These are phyloP conservation scores for Mycotypha africana DNA, from an alignment of 371 early-diverging fungal species.

Conservation along the genomic window DNA sequence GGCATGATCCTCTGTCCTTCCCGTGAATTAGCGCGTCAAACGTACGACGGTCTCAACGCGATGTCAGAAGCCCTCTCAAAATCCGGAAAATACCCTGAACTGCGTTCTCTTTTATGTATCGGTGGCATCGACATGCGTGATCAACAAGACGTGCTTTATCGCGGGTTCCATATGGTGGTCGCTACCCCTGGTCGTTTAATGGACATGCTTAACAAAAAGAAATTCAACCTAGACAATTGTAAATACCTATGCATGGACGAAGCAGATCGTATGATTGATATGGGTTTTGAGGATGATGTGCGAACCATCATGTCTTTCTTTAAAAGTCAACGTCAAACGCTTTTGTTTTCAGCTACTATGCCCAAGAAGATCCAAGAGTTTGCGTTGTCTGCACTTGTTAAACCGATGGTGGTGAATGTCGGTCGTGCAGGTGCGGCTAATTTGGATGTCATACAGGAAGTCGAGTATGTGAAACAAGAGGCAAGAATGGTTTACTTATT, in stretches of 20 bases:
- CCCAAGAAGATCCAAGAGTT: conserved; percentile 97
- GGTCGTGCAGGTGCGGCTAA: conserved; percentile 98
- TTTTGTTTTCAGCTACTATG: conserved; percentile 95
- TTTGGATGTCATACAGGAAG: conserved; percentile 96
- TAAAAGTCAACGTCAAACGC: conserved; percentile 75
- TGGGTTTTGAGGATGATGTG: conserved; percentile 96
- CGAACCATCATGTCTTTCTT: conserved; percentile 90
- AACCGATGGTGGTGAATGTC: conserved; percentile 95
- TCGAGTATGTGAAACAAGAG: conserved; percentile 95
- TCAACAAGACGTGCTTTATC: conserved; percentile 63
- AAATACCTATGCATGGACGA: conserved; percentile 93
- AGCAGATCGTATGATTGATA: conserved; percentile 98
- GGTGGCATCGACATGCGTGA: conserved; percentile 94
- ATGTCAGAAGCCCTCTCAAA: conserved; percentile 61
- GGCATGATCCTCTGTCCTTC: conserved; percentile 88
- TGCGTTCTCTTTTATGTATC: conserved; percentile 81
- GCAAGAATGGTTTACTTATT: conserved; percentile 87
- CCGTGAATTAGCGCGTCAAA: conserved; percentile 86
- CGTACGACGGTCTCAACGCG: conserved; percentile 65
- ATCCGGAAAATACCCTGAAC: conserved; percentile 60
- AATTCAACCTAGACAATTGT: conserved; percentile 78
- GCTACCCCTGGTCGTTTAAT: conserved; percentile 96
- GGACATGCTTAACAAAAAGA: conserved; percentile 77
- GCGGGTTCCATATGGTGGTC: conserved; percentile 76
- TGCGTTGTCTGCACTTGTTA: conserved; percentile 82